Conservation (phyloP, 768 basidiomycete species). For the Xanthoconium stramineum region DNA sequence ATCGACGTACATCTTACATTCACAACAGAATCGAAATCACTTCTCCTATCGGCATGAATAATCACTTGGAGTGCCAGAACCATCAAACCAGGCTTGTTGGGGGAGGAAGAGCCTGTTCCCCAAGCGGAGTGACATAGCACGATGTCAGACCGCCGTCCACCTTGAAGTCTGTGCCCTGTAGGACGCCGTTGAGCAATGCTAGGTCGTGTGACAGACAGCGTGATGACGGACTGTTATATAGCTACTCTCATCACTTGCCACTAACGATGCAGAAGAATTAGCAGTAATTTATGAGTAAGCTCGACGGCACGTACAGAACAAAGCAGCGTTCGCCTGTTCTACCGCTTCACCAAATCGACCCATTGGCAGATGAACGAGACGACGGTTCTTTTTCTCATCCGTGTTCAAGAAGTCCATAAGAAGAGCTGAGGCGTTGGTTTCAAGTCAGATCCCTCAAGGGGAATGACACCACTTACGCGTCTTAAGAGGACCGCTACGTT, state of each 20-base stretch:
- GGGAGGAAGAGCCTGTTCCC: conserved; percentile 68
- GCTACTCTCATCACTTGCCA: conserved; percentile 93
- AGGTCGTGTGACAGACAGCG: neutral
- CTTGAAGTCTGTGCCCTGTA: conserved; percentile 84
- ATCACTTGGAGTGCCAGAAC: neutral
- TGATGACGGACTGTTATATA: conserved; percentile 78
- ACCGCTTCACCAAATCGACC: conserved; percentile 97
- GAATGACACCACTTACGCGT: conserved; percentile 65
- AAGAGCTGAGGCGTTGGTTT: conserved; percentile 54
- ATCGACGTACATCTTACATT: too few relatives aligned
- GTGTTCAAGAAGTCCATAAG: conserved; percentile 99
- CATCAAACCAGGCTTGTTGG: conserved; percentile 59
- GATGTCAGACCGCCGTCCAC: conserved; percentile 94
- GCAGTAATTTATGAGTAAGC: conserved; percentile 3
- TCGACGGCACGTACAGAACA: conserved; percentile 75
- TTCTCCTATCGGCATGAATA: too few relatives aligned
- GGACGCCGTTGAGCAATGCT: conserved; percentile 6
- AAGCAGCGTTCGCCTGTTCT: conserved; percentile 88
- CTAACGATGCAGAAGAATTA: conserved; percentile 32
- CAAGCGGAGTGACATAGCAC: conserved; percentile 88
- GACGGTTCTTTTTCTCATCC: conserved; percentile 87
- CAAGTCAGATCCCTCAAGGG: neutral
- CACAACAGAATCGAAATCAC: too few relatives aligned
- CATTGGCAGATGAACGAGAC: conserved; percentile 91
- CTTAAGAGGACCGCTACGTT: conserved; percentile 81